Evolutionary conservation across 140 eudicot genomes (phyloP), one percentile per base, ranked within the genome.

Genomic region (Erigeron philadelphicus): DNA sequence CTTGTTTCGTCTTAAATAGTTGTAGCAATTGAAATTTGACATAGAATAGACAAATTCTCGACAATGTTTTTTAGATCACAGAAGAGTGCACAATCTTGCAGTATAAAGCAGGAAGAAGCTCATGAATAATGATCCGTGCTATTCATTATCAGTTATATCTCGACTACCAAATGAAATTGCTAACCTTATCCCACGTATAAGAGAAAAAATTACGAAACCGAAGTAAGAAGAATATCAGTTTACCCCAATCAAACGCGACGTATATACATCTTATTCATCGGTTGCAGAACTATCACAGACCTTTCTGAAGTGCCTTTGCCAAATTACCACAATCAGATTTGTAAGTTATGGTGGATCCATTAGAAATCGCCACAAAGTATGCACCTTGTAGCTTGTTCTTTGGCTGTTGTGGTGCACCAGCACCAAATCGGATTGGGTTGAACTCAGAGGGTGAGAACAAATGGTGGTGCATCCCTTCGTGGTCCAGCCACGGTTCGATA

Each of bases 401-500:
- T 1, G 25, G 18, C n/a, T 55, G 60, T 23, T 58, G 3, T 44
- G 70, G 55, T 62, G 42, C 71, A 47, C 19, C 15, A 50, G 57
- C 17, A 50, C 57, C 57, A 50, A 50, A 16, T 50, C 1, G 19
- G 9, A 25, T 15, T 5, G 50, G 31, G 35, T 35, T 23, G 19
- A 48, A n/a, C 63, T 87, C 68, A 80, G 15, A 89, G 88, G 41
- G 87, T 89, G 72, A 82, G 81, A 67, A 89, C 96, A 45, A 89
- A 89, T 11, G 87, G 88, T 8, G 97, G 97, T 53, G 89, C 86
- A 73, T 87, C 95, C 42, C 57, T 64, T 63, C 95, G 78, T 11
- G 89, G 97, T 38, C 97, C 97, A 2, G 89, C 95, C 5, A 90
- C 86, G 6, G 95, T 58, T 59, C 97, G 92, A 76, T 90, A 90